Percentiles rank a stretch among this genome's conserved stretches.
phyloP scores from a whole-genome alignment of 495 filamentous ascomycete species.

The Penicillium cataractarum region DNA sequence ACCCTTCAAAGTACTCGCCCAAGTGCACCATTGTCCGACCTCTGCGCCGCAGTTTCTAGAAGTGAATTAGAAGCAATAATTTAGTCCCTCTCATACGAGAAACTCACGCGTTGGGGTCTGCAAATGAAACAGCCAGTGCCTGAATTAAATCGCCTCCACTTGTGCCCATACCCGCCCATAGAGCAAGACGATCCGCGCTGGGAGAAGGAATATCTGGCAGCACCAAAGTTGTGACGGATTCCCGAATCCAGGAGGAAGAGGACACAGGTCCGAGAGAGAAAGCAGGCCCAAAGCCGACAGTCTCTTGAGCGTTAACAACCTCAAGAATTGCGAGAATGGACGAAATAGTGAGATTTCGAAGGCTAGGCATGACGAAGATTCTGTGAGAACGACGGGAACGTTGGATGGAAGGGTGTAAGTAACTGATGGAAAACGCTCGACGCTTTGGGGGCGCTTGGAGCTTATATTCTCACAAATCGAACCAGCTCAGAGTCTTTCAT shows the following conservation, averaged over 20 bases:
- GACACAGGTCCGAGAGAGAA: slow-evolving; percentile 40
- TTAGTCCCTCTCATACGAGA: too few species aligned
- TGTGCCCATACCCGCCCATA: slow-evolving; percentile 46
- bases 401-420: not conserved
- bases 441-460: not conserved
- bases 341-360: not conserved
- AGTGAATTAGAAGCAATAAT: not conserved
- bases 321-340: not conserved
- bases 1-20: not conserved
- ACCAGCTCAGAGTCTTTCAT: not conserved
- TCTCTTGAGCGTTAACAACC: slow-evolving; percentile 4
- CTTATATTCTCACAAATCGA: not conserved
- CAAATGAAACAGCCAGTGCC: slow-evolving; percentile 39
- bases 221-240: slow-evolving; percentile 39
- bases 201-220: slow-evolving; percentile 34
- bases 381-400: not conserved
- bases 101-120: slow-evolving; percentile 26
- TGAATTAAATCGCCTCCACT: slow-evolving; percentile 44
- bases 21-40: not conserved
- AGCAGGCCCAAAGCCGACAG: slow-evolving; percentile 35
- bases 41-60: not conserved
- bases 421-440: not conserved
- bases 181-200: slow-evolving; percentile 33
- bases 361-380: not conserved
- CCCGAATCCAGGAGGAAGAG: slow-evolving; percentile 35